Evolutionary conservation across 1,139 yeast genomes (phyloP).

Genomic region (Magnusiomyces starmeri): DNA sequence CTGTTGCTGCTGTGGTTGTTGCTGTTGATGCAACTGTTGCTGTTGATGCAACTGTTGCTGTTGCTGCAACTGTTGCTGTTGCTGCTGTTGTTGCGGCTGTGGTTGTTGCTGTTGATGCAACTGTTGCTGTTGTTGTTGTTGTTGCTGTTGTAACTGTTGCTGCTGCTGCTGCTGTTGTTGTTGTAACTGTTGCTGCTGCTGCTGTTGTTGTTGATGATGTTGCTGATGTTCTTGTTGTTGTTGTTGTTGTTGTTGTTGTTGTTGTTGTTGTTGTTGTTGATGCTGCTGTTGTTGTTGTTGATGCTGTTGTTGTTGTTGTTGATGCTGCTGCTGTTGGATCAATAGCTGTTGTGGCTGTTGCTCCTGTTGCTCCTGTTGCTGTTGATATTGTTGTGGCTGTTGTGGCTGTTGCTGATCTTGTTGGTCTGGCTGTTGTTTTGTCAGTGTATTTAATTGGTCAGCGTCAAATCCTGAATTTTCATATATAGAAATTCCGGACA

Average conservation of each 20-base stretch:
- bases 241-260: too few species aligned
- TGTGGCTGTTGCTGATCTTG: neutral
- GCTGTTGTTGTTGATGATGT: too few species aligned
- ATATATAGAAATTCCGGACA: too few species aligned
- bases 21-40: neutral
- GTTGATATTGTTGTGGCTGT: neutral
- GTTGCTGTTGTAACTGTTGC: too few species aligned
- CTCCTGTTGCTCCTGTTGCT: too few species aligned
- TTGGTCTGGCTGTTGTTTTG: neutral
- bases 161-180: too few species aligned
- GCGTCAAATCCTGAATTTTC: too few species aligned
- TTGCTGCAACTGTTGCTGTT: neutral
- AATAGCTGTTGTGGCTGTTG: too few species aligned
- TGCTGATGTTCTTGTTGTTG: too few species aligned
- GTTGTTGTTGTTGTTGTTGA: neutral
- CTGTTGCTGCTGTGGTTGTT: neutral
- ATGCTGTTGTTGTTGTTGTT: neutral
- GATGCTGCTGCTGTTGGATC: neutral
- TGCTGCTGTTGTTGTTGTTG: neutral
- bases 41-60: neutral
- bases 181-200: too few species aligned
- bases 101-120: neutral
- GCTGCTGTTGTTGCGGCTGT: neutral
- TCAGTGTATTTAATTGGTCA: too few species aligned
- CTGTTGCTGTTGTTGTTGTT: too few species aligned